Evolutionary conservation across 202 grass and related monocot genomes (phyloP), one percentile per base, ranked within the genome.

Genomic region (Schoenoplectus triqueter): DNA sequence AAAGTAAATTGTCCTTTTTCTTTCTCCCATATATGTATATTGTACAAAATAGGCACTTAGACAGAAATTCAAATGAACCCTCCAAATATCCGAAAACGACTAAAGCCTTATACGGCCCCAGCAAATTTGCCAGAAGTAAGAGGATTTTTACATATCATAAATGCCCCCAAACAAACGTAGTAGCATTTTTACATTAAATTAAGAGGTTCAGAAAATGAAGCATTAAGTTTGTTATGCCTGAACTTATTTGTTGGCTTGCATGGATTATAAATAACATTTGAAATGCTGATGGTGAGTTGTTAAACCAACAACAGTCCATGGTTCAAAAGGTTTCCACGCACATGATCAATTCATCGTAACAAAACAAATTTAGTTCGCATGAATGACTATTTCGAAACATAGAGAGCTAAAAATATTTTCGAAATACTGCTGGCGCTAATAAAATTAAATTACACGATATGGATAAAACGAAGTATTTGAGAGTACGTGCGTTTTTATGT

Each of bases 1-100:
- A 75, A 81, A 81, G 57, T 48, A 61, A 80, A 18, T 62, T 62
- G 2, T 75, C 4, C 49, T 75, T 52, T 31, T 75, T 31, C 72
- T 75, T 31, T 74, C 71, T 31, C 54, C 7, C 19, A 31, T 42
- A 0, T 44, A 2, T 60, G 2, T 18, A 14, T 56, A 56, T 41
- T 56, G 2, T 59, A 31, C 13, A n/a, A 78, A 59, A 56, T 59
- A 42, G 51, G 22, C 52, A 59, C 15, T 59, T n/a, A 59, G 4
- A 59, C 14, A 31, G 31, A 31, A 49, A 48, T 59, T 55, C 41
- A 15, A 6, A 59, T 42, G 54, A 8, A 59, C 52, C 49, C 52
- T 22, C 31, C 17, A 55, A 77, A 75, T n/a, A 56, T 77, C 6
- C 14, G 47, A 31, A 40, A 74, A 73, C 3, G 39, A 50, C 6